Base-by-base conservation (phyloP, 768 basidiomycete genomes). In the Kwoniella mangroviensis region DNA sequence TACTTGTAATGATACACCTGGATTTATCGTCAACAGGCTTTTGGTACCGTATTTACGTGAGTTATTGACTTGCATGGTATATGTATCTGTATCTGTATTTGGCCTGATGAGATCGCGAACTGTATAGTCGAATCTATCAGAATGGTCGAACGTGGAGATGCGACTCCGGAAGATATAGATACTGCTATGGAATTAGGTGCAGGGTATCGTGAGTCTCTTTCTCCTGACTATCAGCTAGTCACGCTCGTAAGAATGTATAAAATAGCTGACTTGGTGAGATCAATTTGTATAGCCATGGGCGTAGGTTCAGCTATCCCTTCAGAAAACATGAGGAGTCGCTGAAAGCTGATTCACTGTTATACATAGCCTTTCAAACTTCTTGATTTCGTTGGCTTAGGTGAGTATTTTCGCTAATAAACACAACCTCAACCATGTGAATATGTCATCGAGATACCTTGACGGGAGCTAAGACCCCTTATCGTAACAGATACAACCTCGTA, bases 161-260 rank as follows among this genome's bases (percentile, higher is more conserved):
- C 85, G 0, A 78, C 84, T 1, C 75, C 72, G 2, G 77, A 82
- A 60, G 84, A 85, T 73, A 78, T 85, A 56, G 85, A 86, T 71
- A 78, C 75, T n/a, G 85, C 85, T 15, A 85, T 86, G 85, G 84
- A 85, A 73, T 77, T 85, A 1, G 85, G 85, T 0, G 85, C 85
- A 1, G 85, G 85, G 17, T 81, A 81, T 75, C 82, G 78, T 82
- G 65, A 82, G 78, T 78, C 26, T 26, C 40, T 24, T 11, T 13
- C 40, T 10, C 43, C 3, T 26, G 2, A 15, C 22, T 19, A 12
- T 21, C 53, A 24, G 24, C 22, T 54, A 21, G 17, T 7, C 34
- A 7, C 9, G 34, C 34, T 34, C 9, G 34, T 5, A 34, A 7
- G 34, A 0, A 34, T 34, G 34, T 34, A 1, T 2, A n/a, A 11